Conservation (phyloP, 169 alveolate species). For the Cryptosporidium ubiquitum region DNA sequence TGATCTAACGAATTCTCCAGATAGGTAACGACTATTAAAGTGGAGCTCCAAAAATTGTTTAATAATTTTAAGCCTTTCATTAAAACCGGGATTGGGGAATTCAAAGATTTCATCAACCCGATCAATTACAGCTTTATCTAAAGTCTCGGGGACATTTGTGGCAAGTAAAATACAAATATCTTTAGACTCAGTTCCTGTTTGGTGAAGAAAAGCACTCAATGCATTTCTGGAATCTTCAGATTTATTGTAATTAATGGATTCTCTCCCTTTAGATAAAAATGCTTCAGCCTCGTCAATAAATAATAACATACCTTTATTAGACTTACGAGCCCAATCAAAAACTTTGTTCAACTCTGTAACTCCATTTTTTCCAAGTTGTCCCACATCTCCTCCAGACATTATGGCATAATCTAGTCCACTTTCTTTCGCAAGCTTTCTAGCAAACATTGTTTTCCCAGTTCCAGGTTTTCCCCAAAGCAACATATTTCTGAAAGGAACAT, state of each 20-base stretch:
- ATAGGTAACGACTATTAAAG: conserved; percentile 78
- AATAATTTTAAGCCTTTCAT: conserved; percentile 91
- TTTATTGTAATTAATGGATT: conserved; percentile 69
- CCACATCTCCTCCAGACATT: conserved; percentile 97
- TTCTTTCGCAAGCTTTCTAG: conserved; percentile 89
- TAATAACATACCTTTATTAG: conserved; percentile 90
- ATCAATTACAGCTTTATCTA: conserved; percentile 94
- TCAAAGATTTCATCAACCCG: conserved; percentile 94
- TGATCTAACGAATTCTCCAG: conserved; percentile 8
- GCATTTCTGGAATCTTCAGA: conserved; percentile 93
- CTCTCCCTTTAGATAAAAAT: conserved; percentile 91
- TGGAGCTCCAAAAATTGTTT: conserved; percentile 90
- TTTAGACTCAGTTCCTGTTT: conserved; percentile 95
- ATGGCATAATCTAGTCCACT: conserved; percentile 95
- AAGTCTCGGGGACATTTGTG: conserved; percentile 93
- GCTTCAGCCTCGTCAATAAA: conserved; percentile 99
- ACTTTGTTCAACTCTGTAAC: conserved; percentile 94
- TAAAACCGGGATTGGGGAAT: conserved; percentile 91
- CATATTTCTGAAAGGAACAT: conserved; percentile 91
- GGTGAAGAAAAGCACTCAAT: conserved; percentile 91
- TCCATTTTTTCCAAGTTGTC: conserved; percentile 95
- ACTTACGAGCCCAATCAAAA: conserved; percentile 94
- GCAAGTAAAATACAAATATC: conserved; percentile 94
- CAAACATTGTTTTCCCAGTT: conserved; percentile 95
- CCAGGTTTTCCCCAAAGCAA: conserved; percentile 97